phyloP scores from a whole-genome alignment of 2,329 filamentous ascomycete genomes.

The Microthyrium microscopicum region DNA sequence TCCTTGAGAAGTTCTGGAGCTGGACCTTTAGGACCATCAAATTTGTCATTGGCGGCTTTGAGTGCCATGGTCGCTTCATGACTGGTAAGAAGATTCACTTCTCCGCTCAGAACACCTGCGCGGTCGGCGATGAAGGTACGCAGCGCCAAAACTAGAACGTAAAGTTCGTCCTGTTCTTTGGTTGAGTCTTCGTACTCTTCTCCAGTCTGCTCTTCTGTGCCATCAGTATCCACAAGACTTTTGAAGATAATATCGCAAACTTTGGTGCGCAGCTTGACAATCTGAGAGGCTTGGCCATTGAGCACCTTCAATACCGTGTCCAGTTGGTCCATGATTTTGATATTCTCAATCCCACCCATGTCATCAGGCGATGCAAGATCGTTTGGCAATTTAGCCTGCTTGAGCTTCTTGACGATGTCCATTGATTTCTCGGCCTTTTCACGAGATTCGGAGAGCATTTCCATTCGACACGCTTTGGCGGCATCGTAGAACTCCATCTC shows the following conservation, averaged over 20 bases:
- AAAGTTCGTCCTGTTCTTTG: constrained; percentile 73
- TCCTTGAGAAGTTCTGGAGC: constrained; percentile 49
- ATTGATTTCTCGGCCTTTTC: constrained; percentile 48
- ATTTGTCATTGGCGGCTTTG: constrained; percentile 44
- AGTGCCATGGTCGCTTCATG: constrained; percentile 43
- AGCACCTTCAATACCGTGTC: constrained; percentile 48
- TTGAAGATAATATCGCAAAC: constrained; percentile 56
- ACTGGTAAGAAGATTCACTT: constrained; percentile 56
- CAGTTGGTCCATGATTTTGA: constrained; percentile 47
- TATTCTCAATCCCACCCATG: constrained; percentile 56
- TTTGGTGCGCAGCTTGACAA: constrained; percentile 59
- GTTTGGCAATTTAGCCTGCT: constrained; percentile 47
- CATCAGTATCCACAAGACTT: constrained; percentile 71
- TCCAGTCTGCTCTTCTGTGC: constrained; percentile 55
- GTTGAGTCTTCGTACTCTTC: constrained; percentile 83
- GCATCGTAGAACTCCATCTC: constrained; percentile 60
- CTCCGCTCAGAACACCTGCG: constrained; percentile 57
- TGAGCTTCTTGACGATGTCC: constrained; percentile 38
- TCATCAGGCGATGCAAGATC: constrained; percentile 32
- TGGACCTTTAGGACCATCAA: constrained; percentile 60
- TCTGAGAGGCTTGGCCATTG: constrained; percentile 52
- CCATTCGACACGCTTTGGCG: constrained; percentile 61
- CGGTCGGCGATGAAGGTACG: constrained; percentile 65
- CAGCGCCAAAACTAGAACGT: constrained; percentile 68
- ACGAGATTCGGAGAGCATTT: constrained; percentile 49